Percentiles rank a stretch among this genome's conserved stretches.
Evolutionary conservation across 495 filamentous ascomycete genomes (phyloP).

Genomic region (Cryomyces minteri): DNA sequence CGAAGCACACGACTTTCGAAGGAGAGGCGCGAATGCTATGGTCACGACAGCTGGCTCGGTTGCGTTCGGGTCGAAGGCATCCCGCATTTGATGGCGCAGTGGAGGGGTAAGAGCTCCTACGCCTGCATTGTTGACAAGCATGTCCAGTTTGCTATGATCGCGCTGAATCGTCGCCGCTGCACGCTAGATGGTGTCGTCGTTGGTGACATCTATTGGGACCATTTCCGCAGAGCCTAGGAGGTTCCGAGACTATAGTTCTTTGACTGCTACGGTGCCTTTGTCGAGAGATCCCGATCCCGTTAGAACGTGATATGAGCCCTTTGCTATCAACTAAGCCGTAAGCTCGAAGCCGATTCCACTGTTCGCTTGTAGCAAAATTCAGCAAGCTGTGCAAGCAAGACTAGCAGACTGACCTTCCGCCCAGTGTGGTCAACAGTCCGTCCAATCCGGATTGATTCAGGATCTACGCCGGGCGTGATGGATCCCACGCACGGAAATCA

Average conservation of each 20-base stretch:
- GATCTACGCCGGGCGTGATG: no score
- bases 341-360: neutral
- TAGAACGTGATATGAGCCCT: constrained; percentile 1
- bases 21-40: constrained; percentile 22
- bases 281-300: neutral
- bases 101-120: constrained; percentile 6
- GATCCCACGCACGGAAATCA: no score
- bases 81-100: constrained; percentile 12
- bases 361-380: neutral
- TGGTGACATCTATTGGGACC: no score
- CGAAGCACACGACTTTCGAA: constrained; percentile 16
- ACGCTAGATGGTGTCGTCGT: no score
- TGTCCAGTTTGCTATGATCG: constrained; percentile 7
- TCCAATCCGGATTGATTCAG: no score
- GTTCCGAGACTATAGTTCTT: neutral
- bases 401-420: neutral
- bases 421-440: no score
- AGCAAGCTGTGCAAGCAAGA: neutral
- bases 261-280: constrained; percentile 1
- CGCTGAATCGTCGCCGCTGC: no score
- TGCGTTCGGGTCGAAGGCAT: constrained; percentile 22
- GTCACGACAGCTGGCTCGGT: constrained; percentile 19
- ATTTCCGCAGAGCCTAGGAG: neutral
- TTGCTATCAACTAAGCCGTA: neutral
- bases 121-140: constrained; percentile 23